A percentile compares a stretch with the other conserved stretches of the same genome.
Evolutionary conservation across 306 rosid species (phyloP).

Genomic region (Lathyrus tuberosus): DNA sequence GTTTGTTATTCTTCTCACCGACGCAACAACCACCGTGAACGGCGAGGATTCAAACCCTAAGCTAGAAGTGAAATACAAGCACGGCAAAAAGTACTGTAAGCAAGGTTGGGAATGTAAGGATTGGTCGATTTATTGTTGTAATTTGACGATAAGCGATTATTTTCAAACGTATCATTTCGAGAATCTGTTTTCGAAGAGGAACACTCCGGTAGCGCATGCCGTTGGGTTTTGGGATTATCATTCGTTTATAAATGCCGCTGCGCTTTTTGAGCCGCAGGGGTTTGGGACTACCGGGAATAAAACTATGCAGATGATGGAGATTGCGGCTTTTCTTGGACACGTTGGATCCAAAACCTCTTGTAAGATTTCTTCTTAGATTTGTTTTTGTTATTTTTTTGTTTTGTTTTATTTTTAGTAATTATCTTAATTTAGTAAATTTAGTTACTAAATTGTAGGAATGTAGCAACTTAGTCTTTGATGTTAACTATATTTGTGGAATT

Average conservation of each 20-base stretch:
- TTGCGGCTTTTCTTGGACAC: constrained; percentile 88
- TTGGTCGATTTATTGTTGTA: constrained; percentile 77
- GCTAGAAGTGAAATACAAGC: constrained; percentile 56
- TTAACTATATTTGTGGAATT: too few relatives aligned
- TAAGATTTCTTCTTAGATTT: constrained; percentile 26
- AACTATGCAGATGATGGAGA: constrained; percentile 74
- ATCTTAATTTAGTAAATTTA: neutral
- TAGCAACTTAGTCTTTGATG: neutral
- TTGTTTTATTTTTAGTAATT: neutral
- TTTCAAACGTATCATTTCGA: constrained; percentile 86
- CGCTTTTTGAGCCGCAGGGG: constrained; percentile 70
- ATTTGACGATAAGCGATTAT: constrained; percentile 68
- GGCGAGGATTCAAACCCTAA: constrained; percentile 46
- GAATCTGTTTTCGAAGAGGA: constrained; percentile 78
- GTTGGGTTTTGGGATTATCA: constrained; percentile 87
- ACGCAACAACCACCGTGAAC: constrained; percentile 27
- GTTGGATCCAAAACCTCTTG: constrained; percentile 90
- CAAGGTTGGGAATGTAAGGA: constrained; percentile 85
- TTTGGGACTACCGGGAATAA: constrained; percentile 90
- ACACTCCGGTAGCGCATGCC: constrained; percentile 79
- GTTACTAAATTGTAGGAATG: neutral
- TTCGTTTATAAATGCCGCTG: constrained; percentile 74
- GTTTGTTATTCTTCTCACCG: constrained; percentile 12
- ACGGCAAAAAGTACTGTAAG: constrained; percentile 70
- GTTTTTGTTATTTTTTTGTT: neutral